These are phyloP conservation scores for Tylopilus sp. DNA, from an alignment of 768 basidiomycete species.

Conservation along the genomic window DNA sequence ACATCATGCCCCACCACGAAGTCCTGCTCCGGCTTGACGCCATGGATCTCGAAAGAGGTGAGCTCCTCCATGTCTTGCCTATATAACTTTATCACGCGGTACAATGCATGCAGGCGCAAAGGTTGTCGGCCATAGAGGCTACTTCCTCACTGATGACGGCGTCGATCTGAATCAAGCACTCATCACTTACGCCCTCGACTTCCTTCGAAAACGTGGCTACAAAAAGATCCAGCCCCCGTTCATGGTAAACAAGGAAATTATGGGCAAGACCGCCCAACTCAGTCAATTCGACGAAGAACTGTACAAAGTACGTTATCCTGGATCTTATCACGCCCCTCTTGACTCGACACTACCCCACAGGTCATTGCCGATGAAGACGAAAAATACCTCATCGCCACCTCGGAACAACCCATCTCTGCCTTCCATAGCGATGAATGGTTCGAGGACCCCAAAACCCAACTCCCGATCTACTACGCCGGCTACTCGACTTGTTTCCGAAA, in stretches of 20 bases:
- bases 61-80: neutral
- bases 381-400: slow-evolving; percentile 98
- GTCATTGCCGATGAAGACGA: slow-evolving; percentile 89
- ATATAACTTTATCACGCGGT: slow-evolving; percentile 6
- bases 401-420: slow-evolving; percentile 97
- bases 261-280: slow-evolving; percentile 97
- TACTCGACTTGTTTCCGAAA: slow-evolving; percentile 98
- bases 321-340: neutral
- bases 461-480: slow-evolving; percentile 88
- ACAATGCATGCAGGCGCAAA: slow-evolving; percentile 64
- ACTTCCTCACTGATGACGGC: slow-evolving; percentile 93
- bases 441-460: slow-evolving; percentile 84
- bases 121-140: slow-evolving; percentile 92
- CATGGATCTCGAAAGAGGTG: slow-evolving; percentile 95
- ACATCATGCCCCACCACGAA: slow-evolving; percentile 96
- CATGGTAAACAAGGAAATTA: slow-evolving; percentile 97
- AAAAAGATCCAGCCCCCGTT: slow-evolving; percentile 97
- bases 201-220: slow-evolving; percentile 76
- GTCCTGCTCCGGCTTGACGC: slow-evolving; percentile 90
- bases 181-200: slow-evolving; percentile 92
- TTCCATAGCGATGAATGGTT: slow-evolving; percentile 98
- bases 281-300: slow-evolving; percentile 98
- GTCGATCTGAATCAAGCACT: slow-evolving; percentile 97
- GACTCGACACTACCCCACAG: slow-evolving; percentile 32
- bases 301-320: slow-evolving; percentile 71